Evolutionary conservation across 441 rosid species (phyloP).

Genomic region (Corymbia calophylla): DNA sequence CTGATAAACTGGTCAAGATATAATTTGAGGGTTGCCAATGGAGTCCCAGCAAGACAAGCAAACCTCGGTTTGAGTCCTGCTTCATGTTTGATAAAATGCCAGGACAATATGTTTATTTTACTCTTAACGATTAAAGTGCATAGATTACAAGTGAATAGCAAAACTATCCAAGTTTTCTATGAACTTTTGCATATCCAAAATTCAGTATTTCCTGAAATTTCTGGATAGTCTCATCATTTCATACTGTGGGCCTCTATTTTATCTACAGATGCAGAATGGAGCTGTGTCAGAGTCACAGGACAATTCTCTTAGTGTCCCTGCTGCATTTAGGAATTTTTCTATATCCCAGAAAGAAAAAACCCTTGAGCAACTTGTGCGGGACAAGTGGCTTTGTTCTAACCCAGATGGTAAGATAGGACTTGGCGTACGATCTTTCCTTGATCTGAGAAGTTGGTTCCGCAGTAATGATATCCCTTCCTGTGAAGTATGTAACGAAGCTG

Average conservation of each 20-base stretch:
- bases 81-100: not conserved
- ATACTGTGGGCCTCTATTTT: not conserved
- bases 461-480: conserved; percentile 67
- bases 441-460: conserved; percentile 73
- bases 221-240: not conserved
- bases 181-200: not conserved
- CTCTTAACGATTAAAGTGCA: not conserved
- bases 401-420: conserved; percentile 62
- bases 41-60: not conserved
- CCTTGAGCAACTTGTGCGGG: conserved; percentile 53
- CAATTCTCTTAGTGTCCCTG: conserved; percentile 36
- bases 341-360: conserved; percentile 81
- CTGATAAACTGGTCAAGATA: not conserved
- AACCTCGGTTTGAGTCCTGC: not conserved
- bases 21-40: not conserved
- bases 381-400: conserved; percentile 63
- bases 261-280: conserved; percentile 34
- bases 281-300: conserved; percentile 32
- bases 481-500: conserved; percentile 88
- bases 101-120: not conserved
- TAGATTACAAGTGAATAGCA: not conserved
- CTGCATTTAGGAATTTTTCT: conserved; percentile 76
- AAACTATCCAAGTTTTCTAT: not conserved
- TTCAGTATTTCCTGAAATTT: not conserved
- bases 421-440: conserved; percentile 77